These are phyloP conservation scores for Spergularia azorica DNA, from an alignment of 179 eudicot species.

Conservation along the genomic window DNA sequence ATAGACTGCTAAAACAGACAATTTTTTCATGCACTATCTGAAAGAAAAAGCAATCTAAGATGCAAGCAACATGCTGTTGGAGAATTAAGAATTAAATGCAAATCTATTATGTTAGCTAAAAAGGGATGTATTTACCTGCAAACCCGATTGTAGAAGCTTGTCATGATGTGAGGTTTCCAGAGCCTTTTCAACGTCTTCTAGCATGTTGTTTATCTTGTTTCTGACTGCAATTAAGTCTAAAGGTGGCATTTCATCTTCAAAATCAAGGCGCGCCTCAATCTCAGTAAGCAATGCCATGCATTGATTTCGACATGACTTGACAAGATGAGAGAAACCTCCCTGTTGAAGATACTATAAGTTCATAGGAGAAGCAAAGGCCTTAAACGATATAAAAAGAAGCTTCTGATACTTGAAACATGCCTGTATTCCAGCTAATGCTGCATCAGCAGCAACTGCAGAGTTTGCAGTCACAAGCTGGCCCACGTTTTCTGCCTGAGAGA, in stretches of 20 bases:
- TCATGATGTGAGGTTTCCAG: constrained; percentile 91
- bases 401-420: constrained; percentile 35
- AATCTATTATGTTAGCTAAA: background rate
- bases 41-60: constrained; percentile 2
- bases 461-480: constrained; percentile 81
- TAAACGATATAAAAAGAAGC: constrained; percentile 16
- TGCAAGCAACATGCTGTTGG: constrained; percentile 1
- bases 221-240: constrained; percentile 46
- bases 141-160: constrained; percentile 84
- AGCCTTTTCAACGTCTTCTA: constrained; percentile 59
- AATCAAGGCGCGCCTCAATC: constrained; percentile 97
- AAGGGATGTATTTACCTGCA: constrained; percentile 56
- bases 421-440: constrained; percentile 97
- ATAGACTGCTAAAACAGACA: background rate
- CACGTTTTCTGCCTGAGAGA: constrained; percentile 93
- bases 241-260: constrained; percentile 98
- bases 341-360: constrained; percentile 29
- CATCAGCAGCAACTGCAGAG: constrained; percentile 87
- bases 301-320: constrained; percentile 64
- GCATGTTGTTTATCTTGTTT: constrained; percentile 57
- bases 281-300: constrained; percentile 91
- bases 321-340: constrained; percentile 95
- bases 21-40: background rate
- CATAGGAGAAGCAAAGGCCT: background rate
- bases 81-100: background rate